phyloP scores from a whole-genome alignment of 345 rosid genomes.

The Eucalyptus regnans region DNA sequence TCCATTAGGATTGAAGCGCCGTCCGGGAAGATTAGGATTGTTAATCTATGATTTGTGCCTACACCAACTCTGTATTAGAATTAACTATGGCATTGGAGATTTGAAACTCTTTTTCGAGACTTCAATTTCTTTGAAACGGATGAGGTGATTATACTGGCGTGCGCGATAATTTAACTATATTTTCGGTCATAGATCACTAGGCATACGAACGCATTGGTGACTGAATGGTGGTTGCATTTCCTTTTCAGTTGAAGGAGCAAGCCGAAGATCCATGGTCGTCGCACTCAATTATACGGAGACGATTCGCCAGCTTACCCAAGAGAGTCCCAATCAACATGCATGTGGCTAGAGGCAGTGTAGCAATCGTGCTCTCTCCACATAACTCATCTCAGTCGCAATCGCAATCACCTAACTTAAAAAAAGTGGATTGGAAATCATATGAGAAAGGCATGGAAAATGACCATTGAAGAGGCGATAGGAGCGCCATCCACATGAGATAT shows the following conservation, averaged over 20 bases:
- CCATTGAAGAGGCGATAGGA: not conserved
- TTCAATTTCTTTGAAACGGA: not conserved
- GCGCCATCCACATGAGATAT: not conserved
- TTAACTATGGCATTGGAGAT: not conserved
- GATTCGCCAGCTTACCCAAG: not conserved
- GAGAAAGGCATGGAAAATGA: not conserved
- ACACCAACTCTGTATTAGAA: not conserved
- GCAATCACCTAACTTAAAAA: not conserved
- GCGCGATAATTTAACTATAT: not conserved
- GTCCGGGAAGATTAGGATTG: not conserved
- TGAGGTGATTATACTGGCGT: rapidly evolving
- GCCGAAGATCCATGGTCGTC: not conserved
- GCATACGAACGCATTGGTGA: not conserved
- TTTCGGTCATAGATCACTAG: not conserved
- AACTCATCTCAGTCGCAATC: not conserved
- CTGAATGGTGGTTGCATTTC: not conserved
- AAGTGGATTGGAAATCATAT: not conserved
- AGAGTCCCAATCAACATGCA: not conserved
- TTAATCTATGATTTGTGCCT: not conserved
- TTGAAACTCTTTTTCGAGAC: not conserved
- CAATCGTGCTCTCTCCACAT: not conserved
- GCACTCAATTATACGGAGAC: not conserved
- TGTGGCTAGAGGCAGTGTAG: not conserved
- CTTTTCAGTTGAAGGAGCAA: not conserved
- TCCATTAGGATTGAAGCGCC: not conserved